Base-by-base conservation (phyloP, 495 filamentous ascomycete species). In the Pseudomonodictys pantanalensis region DNA sequence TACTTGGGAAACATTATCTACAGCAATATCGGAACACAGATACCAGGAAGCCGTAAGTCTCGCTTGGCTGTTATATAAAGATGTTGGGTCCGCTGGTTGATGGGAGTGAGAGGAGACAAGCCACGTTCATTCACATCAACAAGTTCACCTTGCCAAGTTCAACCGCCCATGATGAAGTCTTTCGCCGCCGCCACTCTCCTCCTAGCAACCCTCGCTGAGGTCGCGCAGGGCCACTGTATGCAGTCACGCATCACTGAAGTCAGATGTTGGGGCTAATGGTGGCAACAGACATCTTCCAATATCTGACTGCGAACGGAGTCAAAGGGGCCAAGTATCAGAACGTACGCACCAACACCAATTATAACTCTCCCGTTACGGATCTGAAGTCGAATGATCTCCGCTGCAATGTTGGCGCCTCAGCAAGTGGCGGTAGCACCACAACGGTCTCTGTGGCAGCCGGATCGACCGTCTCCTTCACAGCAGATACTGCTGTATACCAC, bases 401-500 rank as follows among this genome's bases (percentile, higher is more conserved):
- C 2, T 85, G 82, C 75, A 84, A 85, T 45, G 80, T 78, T 29
- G 81, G 80, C 56, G 80, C 77, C 32, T 29, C 10, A 12, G 66
- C 56, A 8, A 72, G 69, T 25, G 79, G 78, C 15, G 63, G 71
- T 29, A 72, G 57, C 62, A 82, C 81, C 1, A 68, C 67, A 20
- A 77, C 74, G 0, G 62, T 75, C 12, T 70, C 73, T n/a, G 66
- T 83, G 17, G 75, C 77, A 54, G 78, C 82, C 3, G 81, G 82
- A 0, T 76, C 77, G n/a, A 68, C 65, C 2, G 74, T 83, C 54
- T 77, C 75, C 9, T 83, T 81, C 60, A 75, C 68, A 26, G 70
- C 73, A 0, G 79, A 72, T 41, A 44, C 68, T 3, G 76, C 82
- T 23, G 81, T 85, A n/a, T 85, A 85, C 65, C 82, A 85, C 68